These are phyloP conservation scores for Ilex paraguariensis DNA, from an alignment of 305 asterid species.

Conservation along the genomic window DNA sequence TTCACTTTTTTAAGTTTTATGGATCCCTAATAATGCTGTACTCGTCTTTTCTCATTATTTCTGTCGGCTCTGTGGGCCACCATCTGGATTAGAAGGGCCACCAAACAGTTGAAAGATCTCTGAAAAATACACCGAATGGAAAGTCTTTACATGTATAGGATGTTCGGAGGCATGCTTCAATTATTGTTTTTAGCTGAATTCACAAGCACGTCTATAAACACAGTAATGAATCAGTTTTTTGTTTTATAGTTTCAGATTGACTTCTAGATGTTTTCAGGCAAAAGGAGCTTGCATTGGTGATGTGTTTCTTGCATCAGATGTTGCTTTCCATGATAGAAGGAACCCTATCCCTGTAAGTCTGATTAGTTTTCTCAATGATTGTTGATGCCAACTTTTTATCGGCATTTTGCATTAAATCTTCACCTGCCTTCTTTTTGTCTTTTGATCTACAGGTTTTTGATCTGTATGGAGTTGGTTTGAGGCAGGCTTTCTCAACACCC, in stretches of 20 bases:
- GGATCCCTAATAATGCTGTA: too few species aligned
- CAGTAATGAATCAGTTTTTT: conserved; percentile 7
- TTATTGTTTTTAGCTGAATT: conserved; percentile 1
- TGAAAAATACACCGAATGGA: too few species aligned
- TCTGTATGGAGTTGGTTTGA: conserved; percentile 80
- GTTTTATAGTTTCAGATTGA: conserved; percentile 15
- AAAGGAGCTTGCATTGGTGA: conserved; percentile 96
- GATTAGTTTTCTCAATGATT: too few species aligned
- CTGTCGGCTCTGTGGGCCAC: too few species aligned
- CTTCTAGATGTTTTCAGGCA: conserved; percentile 48
- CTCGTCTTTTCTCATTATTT: too few species aligned
- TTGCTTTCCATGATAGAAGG: conserved; percentile 96
- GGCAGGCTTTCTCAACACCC: conserved; percentile 69
- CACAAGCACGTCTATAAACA: conserved; percentile 7
- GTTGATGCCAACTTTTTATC: too few species aligned
- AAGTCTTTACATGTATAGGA: not conserved
- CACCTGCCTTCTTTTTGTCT: conserved; percentile 5
- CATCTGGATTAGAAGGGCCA: too few species aligned
- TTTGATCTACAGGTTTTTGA: conserved; percentile 59
- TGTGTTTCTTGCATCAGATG: conserved; percentile 77
- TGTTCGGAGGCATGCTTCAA: conserved; percentile 3
- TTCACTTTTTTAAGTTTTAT: too few species aligned
- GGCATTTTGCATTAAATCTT: not conserved
- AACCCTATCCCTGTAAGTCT: conserved; percentile 90
- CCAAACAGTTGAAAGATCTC: too few species aligned